These are phyloP conservation scores for Boletus eberwhitei DNA, from an alignment of 768 basidiomycete species.

Conservation along the genomic window DNA sequence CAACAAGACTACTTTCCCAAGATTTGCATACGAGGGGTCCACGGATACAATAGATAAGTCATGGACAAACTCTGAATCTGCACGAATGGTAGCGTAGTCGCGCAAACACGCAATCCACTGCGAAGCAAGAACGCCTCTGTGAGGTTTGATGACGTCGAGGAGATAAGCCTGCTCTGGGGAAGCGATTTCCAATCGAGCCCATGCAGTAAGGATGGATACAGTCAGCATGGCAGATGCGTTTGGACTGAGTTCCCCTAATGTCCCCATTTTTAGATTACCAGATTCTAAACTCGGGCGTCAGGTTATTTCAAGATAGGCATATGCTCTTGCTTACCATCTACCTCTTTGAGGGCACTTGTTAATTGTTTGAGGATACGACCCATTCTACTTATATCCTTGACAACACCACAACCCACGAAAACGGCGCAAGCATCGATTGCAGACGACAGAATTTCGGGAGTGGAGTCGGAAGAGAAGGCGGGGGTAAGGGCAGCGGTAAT, in stretches of 20 bases:
- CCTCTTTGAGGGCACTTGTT: conserved; percentile 84
- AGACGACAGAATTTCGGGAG: conserved; percentile 90
- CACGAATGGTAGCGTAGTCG: conserved; percentile 88
- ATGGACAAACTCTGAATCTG: conserved; percentile 83
- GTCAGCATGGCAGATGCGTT: conserved; percentile 95
- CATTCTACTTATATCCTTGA: conserved; percentile 88
- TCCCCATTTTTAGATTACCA: conserved; percentile 81
- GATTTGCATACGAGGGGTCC: conserved; percentile 80
- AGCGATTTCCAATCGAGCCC: conserved; percentile 89
- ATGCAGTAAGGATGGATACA: conserved; percentile 89
- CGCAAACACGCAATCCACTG: conserved; percentile 88
- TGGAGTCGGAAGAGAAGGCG: conserved; percentile 92
- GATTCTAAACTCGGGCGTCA: conserved; percentile 51
- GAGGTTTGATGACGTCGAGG: conserved; percentile 75
- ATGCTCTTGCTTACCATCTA: conserved; percentile 57
- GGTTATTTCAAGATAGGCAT: not conserved
- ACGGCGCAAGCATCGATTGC: conserved; percentile 92
- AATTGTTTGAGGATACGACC: conserved; percentile 90
- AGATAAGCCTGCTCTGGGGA: conserved; percentile 73
- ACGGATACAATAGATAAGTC: conserved; percentile 71
- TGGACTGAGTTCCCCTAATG: conserved; percentile 81
- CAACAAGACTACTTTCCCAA: conserved; percentile 86
- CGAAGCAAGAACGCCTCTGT: conserved; percentile 67
- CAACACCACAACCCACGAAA: conserved; percentile 92
- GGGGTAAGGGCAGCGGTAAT: conserved; percentile 97